Percentiles rank a stretch among this genome's conserved stretches.
phyloP scores from a whole-genome alignment of 345 rosid species.

The Lenwebbia sp. region DNA sequence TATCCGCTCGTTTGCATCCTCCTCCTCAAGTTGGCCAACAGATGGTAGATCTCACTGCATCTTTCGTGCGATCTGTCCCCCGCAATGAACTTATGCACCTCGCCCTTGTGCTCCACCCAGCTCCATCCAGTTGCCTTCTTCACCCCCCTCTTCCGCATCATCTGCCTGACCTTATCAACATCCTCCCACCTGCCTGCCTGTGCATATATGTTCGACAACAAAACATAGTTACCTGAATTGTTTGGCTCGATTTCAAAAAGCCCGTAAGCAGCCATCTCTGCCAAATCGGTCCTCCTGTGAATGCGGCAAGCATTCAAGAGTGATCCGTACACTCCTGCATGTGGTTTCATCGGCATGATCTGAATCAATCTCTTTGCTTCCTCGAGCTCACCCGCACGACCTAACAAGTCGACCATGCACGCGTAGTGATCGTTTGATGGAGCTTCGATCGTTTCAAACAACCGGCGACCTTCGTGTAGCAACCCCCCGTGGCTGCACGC shows the following conservation, averaged over 20 bases:
- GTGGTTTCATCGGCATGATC: conserved; percentile 69
- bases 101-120: conserved; percentile 20
- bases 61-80: conserved; percentile 26
- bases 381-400: conserved; percentile 56
- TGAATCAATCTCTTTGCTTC: conserved; percentile 53
- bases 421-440: conserved; percentile 78
- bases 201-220: conserved; percentile 64
- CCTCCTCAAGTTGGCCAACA: conserved; percentile 9
- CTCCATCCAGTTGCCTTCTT: conserved; percentile 24
- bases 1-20: conserved; percentile 25
- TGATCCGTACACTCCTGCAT: conserved; percentile 68
- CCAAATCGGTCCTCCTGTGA: conserved; percentile 40
- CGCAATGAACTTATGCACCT: conserved; percentile 18
- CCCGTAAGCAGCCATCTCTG: conserved; percentile 31
- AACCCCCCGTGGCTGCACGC: conserved; percentile 80
- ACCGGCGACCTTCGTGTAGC: conserved; percentile 47
- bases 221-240: conserved; percentile 47
- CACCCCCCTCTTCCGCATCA: conserved; percentile 14
- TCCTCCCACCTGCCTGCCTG: conserved; percentile 53
- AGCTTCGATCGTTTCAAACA: conserved; percentile 49
- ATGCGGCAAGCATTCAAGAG: conserved; percentile 66
- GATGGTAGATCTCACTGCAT: conserved; percentile 17
- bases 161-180: conserved; percentile 44
- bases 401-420: conserved; percentile 75
- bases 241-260: conserved; percentile 37